Evolutionary conservation across 2,329 filamentous ascomycete species (phyloP).

Genomic region (Sclerotinia glacialis): DNA sequence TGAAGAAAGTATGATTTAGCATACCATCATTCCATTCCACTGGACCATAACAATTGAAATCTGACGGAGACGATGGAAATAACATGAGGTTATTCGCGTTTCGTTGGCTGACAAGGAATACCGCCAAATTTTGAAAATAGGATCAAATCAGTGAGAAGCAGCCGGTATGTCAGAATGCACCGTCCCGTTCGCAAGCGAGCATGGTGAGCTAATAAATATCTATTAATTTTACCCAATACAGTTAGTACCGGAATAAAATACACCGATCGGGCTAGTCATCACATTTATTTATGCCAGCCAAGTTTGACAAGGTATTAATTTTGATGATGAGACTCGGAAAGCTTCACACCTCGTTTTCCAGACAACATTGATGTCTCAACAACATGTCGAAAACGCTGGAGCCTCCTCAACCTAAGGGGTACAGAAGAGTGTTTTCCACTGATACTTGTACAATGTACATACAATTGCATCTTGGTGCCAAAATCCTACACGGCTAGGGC

Average conservation of each 20-base stretch:
- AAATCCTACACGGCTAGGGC: background rate
- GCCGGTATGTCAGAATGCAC: too few species aligned
- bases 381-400: background rate
- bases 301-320: conserved; percentile 6
- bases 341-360: conserved; percentile 20
- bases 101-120: background rate
- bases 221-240: background rate
- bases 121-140: too few species aligned
- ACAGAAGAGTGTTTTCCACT: background rate
- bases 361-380: conserved; percentile 15
- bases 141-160: too few species aligned
- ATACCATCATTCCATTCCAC: background rate
- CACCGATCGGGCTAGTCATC: background rate
- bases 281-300: background rate
- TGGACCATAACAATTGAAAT: background rate
- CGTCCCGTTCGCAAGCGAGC: too few species aligned
- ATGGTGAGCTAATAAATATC: too few species aligned
- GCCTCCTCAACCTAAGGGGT: background rate
- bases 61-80: background rate
- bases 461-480: background rate
- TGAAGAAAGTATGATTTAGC: background rate
- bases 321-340: conserved; percentile 18
- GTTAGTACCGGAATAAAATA: background rate
- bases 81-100: conserved; percentile 10
- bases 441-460: background rate